Evolutionary conservation across 2,329 filamentous ascomycete species (phyloP).

Genomic region (Alternaria novae-zelandiae): DNA sequence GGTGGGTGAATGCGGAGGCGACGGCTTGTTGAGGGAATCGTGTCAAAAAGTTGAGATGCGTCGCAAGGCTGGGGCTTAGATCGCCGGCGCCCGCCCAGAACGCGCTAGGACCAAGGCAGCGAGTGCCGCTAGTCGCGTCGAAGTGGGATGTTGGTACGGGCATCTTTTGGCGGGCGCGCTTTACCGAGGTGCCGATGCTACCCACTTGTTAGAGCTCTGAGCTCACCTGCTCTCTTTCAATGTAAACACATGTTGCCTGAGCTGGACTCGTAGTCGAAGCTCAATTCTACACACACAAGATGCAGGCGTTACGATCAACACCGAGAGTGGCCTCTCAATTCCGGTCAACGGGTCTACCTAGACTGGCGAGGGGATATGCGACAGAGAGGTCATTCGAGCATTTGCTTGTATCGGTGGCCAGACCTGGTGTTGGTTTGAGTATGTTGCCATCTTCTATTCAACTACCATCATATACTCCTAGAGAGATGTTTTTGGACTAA

Average conservation of each 20-base stretch:
- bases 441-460: constrained; percentile 26
- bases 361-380: constrained; percentile 59
- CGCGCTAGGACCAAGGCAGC: constrained; percentile 6
- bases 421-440: constrained; percentile 91
- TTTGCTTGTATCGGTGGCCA: constrained; percentile 81
- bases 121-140: neutral
- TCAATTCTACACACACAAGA: constrained; percentile 24
- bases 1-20: constrained; percentile 1
- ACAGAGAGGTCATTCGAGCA: constrained; percentile 71
- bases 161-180: constrained; percentile 10
- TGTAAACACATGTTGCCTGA: neutral
- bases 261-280: neutral
- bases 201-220: constrained; percentile 20
- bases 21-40: constrained; percentile 33
- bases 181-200: constrained; percentile 40
- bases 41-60: constrained; percentile 31
- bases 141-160: neutral
- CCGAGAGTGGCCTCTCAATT: constrained; percentile 68
- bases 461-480: neutral
- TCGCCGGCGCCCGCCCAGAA: neutral
- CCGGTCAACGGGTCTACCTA: constrained; percentile 62
- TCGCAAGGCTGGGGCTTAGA: constrained; percentile 31
- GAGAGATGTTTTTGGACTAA: constrained; percentile 4
- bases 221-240: neutral
- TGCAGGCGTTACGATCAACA: constrained; percentile 63